Conservation (phyloP, 129 eudicot genomes). For the Tagetes patula region DNA sequence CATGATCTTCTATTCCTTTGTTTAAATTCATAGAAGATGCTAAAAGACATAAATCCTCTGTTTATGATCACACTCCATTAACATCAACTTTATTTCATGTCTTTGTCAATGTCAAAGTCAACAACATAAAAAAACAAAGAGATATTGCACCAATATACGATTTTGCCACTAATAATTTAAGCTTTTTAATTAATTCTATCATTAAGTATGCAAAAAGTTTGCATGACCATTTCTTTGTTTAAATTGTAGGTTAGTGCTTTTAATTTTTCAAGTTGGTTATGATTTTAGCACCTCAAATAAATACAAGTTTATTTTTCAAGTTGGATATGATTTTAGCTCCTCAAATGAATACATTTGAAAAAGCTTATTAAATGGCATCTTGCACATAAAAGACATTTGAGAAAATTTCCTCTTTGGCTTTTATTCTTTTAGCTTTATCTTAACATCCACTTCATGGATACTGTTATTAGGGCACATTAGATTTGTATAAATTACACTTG, state of each 20-base stretch:
- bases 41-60: slow-evolving; percentile 8
- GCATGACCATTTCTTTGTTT: neutral
- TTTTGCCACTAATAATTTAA: slow-evolving; percentile 14
- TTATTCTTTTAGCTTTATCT: no score
- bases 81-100: slow-evolving; percentile 19
- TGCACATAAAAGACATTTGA: neutral
- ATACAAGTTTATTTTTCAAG: neutral
- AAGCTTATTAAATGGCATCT: neutral
- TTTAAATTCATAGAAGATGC: neutral
- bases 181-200: no score
- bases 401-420: neutral
- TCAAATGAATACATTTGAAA: no score
- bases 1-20: neutral
- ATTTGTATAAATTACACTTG: no score
- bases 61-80: slow-evolving; percentile 17
- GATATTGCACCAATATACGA: slow-evolving; percentile 25
- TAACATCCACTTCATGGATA: no score
- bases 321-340: no score
- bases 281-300: neutral
- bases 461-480: no score
- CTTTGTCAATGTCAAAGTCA: slow-evolving; percentile 31
- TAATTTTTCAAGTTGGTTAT: neutral
- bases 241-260: neutral
- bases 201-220: neutral
- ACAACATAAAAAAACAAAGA: slow-evolving; percentile 11